Evolutionary conservation across 805 yeast species (phyloP).

Genomic region (Spathaspora sp.): DNA sequence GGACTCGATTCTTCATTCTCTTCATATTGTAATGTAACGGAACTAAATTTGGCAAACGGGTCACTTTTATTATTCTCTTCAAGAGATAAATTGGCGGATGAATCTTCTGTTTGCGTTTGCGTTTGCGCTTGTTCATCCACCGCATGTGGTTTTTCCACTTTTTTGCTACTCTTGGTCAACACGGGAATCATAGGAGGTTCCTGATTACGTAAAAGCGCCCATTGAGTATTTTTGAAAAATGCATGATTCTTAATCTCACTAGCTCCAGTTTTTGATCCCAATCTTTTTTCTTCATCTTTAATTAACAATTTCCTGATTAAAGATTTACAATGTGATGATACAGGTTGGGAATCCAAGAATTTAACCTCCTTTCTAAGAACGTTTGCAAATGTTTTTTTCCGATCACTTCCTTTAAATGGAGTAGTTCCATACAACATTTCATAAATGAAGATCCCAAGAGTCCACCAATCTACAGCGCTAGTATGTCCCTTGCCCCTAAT

Average conservation of each 20-base stretch:
- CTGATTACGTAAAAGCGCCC: constrained; percentile 92
- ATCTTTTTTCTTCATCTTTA: constrained; percentile 83
- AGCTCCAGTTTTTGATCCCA: constrained; percentile 94
- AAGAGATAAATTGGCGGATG: constrained; percentile 5
- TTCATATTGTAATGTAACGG: constrained; percentile 79
- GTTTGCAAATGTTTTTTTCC: constrained; percentile 87
- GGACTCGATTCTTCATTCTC: constrained; percentile 22
- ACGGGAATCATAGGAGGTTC: constrained; percentile 96
- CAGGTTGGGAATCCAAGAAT: constrained; percentile 65
- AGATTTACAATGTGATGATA: constrained; percentile 74
- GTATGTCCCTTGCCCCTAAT: constrained; percentile 97
- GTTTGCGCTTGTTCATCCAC: not conserved
- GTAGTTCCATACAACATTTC: constrained; percentile 97
- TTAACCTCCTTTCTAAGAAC: constrained; percentile 79
- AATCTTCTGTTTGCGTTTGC: constrained; percentile 18
- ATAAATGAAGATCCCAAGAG: constrained; percentile 85
- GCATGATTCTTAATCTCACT: constrained; percentile 89
- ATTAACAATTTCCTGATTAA: constrained; percentile 77
- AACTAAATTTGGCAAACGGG: constrained; percentile 82
- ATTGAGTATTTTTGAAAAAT: constrained; percentile 85
- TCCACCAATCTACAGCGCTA: constrained; percentile 99
- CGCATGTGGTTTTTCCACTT: constrained; percentile 13
- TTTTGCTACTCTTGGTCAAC: constrained; percentile 36
- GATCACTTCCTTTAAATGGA: constrained; percentile 88
- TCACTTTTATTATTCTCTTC: constrained; percentile 30